Conservation (phyloP, 208 protist genomes). For the Sergeia podlipaevii region DNA sequence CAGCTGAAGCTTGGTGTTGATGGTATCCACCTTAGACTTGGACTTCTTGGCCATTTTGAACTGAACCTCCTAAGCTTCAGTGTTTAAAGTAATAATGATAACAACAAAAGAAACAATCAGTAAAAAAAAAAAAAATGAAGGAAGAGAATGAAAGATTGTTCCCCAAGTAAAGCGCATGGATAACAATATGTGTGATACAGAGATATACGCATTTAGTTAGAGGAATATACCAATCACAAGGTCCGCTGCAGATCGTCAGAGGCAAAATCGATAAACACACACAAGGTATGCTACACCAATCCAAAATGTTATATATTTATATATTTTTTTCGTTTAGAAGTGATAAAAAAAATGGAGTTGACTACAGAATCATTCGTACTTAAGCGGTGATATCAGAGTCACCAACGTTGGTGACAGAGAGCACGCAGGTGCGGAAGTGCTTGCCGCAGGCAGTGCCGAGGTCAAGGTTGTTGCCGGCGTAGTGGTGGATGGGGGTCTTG, state of each 20-base stretch:
- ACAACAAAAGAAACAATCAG: neutral
- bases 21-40: slow-evolving; percentile 97
- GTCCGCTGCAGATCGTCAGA: no score
- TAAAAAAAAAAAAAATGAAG: neutral
- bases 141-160: slow-evolving; percentile 6
- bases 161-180: neutral
- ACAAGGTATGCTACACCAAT: no score
- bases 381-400: slow-evolving; percentile 93
- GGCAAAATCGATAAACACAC: no score
- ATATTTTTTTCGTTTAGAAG: no score
- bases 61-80: slow-evolving; percentile 11
- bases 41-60: slow-evolving; percentile 90
- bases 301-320: no score
- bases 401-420: slow-evolving; percentile 98
- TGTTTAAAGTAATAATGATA: neutral
- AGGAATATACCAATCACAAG: no score
- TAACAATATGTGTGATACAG: neutral
- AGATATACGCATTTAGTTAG: no score
- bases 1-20: slow-evolving; percentile 99
- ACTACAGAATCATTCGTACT: no score
- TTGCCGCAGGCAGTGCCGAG: slow-evolving; percentile 99
- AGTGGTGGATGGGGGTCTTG: slow-evolving; percentile 99
- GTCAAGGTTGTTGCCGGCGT: slow-evolving; percentile 98
- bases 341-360: no score
- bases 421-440: slow-evolving; percentile 96